Base-by-base conservation (phyloP, 768 basidiomycete genomes). In the Zangia roseola region DNA sequence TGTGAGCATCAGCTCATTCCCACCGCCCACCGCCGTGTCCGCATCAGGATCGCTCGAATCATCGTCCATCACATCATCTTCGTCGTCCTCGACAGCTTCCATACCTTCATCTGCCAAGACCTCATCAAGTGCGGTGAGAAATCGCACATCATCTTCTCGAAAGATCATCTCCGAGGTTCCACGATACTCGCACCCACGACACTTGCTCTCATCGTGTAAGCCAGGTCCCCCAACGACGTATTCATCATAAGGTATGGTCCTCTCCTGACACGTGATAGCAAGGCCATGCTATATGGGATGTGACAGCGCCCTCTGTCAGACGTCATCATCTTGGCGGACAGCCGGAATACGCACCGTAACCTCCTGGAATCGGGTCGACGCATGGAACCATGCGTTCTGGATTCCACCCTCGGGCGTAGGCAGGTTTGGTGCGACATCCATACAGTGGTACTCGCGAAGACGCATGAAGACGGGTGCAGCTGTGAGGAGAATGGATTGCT, bases 381-480 rank as follows among this genome's bases (percentile, higher is more conserved):
- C 24, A 55, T 70, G 59, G 56, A 74, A 57, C 74, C 77, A 79
- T 23, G 69, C 77, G 10, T 72, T 68, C 38, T 65, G 54, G n/a
- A 76, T 54, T 21, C 72, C 67, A 35, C 76, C 75, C 20, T 63
- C 49, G 10, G 54, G 34, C 3, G 49, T 60, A 2, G 69, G 72
- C 26, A 54, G 60, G 42, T 61, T 68, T 16, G 78, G 75, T 1
- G 41, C 33, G 42, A 64, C 45, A 35, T 79, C 68, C 58, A 73
- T 67, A 52, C 73, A 75, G 43, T 75, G 70, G 43, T 78, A 79
- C 60, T 88, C 86, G 36, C 69, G 65, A 21, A 87, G 64, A 10
- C 81, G 74, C 69, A 88, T 72, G 59, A 76, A 85, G 31, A 86
- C 54, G 5, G 84, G 84, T 20, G 73, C 67, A 48, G 74, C 75